These are phyloP conservation scores for Fomitopsis pulvina DNA, from an alignment of 768 basidiomycete species.

Conservation along the genomic window DNA sequence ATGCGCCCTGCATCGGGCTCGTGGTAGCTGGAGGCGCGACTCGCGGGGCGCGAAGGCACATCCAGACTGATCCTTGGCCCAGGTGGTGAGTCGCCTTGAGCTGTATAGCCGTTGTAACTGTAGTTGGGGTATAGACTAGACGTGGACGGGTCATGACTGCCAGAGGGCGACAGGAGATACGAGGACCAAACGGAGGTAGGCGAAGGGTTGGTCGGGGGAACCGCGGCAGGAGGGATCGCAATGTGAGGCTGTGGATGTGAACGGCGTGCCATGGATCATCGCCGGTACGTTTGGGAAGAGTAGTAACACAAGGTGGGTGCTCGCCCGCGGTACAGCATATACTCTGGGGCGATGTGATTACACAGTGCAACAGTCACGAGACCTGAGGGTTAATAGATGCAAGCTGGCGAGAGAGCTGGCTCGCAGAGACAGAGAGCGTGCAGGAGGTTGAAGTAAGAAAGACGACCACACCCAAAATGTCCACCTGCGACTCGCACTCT, in stretches of 20 bases:
- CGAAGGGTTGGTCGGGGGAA: slow-evolving; percentile 26
- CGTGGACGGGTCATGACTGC: slow-evolving; percentile 19
- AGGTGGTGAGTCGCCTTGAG: slow-evolving; percentile 4
- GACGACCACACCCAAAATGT: too few relatives aligned
- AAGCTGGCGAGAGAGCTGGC: too few relatives aligned
- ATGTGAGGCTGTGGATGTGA: slow-evolving; percentile 28
- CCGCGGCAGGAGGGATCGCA: slow-evolving; percentile 31
- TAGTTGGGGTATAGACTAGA: slow-evolving; percentile 25
- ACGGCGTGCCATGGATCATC: slow-evolving; percentile 15
- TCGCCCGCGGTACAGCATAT: too few relatives aligned
- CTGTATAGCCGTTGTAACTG: slow-evolving; percentile 8
- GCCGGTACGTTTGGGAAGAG: not conserved
- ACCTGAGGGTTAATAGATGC: too few relatives aligned
- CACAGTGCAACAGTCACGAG: too few relatives aligned
- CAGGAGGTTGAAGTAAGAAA: too few relatives aligned
- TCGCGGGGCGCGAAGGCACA: slow-evolving; percentile 24
- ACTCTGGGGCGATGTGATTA: too few relatives aligned
- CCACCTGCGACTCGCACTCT: too few relatives aligned
- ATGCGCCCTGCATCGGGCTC: slow-evolving; percentile 18
- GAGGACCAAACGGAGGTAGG: slow-evolving; percentile 24
- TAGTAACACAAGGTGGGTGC: too few relatives aligned
- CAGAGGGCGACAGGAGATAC: slow-evolving; percentile 18
- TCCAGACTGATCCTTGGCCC: slow-evolving; percentile 15
- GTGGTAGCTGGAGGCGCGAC: slow-evolving; percentile 34
- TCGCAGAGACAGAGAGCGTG: too few relatives aligned